Percentiles rank a stretch among this genome's conserved stretches.
Evolutionary conservation across 257 asterid species (phyloP).

Genomic region (Nicotiana tomentosiformis): DNA sequence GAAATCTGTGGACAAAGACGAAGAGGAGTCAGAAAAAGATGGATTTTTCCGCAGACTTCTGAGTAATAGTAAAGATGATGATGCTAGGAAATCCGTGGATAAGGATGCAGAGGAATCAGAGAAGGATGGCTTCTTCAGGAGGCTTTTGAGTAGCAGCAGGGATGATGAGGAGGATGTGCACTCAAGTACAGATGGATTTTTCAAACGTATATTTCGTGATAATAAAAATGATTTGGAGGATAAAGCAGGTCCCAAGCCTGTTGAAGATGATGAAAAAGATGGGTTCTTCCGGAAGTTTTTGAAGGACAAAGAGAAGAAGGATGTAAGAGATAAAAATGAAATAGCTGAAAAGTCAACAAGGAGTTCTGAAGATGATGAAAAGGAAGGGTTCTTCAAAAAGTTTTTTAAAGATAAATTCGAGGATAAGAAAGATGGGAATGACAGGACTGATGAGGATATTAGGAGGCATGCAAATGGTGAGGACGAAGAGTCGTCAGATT

Average conservation of each 20-base stretch:
- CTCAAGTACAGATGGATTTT: constrained; percentile 37
- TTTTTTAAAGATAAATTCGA: constrained; percentile 70
- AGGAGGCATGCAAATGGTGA: constrained; percentile 53
- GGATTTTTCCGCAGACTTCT: constrained; percentile 67
- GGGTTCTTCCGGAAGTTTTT: constrained; percentile 70
- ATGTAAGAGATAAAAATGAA: constrained; percentile 48
- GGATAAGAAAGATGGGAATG: constrained; percentile 54
- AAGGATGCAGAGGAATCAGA: constrained; percentile 45
- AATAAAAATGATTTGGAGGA: constrained; percentile 60
- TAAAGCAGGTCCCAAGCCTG: constrained; percentile 39
- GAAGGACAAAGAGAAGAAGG: constrained; percentile 80
- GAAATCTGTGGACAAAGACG: constrained; percentile 54
- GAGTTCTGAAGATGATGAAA: constrained; percentile 61
- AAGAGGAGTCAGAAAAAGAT: constrained; percentile 64
- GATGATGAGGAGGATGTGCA: constrained; percentile 34
- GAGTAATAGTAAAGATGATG: constrained; percentile 36
- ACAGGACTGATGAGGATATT: constrained; percentile 43
- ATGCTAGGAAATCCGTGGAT: constrained; percentile 25
- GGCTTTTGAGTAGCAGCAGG: constrained; percentile 24
- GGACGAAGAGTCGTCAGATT: constrained; percentile 69
- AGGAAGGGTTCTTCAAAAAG: constrained; percentile 78
- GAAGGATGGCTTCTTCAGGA: constrained; percentile 23
- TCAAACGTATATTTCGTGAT: constrained; percentile 54
- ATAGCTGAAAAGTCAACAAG: constrained; percentile 45
- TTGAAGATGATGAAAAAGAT: constrained; percentile 76